Conservation (phyloP, 805 yeast genomes). For the Metschnikowia picachoensis region DNA sequence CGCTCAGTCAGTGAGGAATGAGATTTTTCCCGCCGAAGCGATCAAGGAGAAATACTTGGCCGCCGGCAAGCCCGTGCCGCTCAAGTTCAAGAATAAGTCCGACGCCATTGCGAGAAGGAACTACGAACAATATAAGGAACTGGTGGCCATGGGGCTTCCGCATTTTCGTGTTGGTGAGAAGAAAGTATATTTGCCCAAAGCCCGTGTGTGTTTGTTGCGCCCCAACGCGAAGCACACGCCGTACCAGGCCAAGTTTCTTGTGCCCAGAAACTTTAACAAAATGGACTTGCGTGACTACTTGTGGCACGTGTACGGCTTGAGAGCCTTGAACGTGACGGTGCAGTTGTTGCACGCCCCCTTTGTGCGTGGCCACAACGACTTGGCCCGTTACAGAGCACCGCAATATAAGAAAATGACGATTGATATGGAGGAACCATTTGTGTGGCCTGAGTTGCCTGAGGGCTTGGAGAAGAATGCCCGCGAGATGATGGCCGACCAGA, state of each 20-base stretch:
- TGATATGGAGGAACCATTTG: constrained; percentile 91
- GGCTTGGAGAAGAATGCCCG: constrained; percentile 29
- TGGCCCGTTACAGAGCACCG: constrained; percentile 70
- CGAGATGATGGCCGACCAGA: constrained; percentile 45
- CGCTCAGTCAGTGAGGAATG: constrained; percentile 37
- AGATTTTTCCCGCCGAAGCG: constrained; percentile 37
- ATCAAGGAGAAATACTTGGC: constrained; percentile 32
- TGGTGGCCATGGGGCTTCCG: constrained; percentile 60
- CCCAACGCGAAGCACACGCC: constrained; percentile 98
- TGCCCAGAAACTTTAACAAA: constrained; percentile 90
- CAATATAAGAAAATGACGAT: constrained; percentile 95
- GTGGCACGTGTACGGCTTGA: constrained; percentile 82
- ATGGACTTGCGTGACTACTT: constrained; percentile 92
- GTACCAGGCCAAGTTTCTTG: constrained; percentile 92
- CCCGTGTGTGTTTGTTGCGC: constrained; percentile 72
- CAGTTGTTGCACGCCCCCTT: constrained; percentile 75
- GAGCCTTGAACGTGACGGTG: constrained; percentile 85
- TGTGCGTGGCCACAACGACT: constrained; percentile 47
- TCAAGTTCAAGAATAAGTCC: constrained; percentile 32
- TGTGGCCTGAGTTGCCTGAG: constrained; percentile 75
- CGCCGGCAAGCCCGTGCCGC: constrained; percentile 42
- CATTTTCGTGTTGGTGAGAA: constrained; percentile 82
- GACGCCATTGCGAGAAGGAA: constrained; percentile 38
- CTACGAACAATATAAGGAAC: constrained; percentile 40
- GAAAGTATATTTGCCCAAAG: constrained; percentile 79